Evolutionary conservation across 805 yeast genomes (phyloP), one percentile per base, ranked within the genome.

Genomic region (Naumovozyma castellii): DNA sequence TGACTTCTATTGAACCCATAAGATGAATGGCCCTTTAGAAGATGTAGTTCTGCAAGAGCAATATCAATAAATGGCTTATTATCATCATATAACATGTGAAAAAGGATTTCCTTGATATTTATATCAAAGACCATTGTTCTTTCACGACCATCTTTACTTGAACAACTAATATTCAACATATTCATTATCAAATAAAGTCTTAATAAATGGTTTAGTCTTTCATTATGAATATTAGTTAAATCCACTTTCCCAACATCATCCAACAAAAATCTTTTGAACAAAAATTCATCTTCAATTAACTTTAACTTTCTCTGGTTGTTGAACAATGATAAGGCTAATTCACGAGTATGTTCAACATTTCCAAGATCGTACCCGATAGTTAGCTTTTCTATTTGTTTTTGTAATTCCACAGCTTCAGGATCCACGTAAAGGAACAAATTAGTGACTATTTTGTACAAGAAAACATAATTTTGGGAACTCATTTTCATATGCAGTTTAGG

Each of bases 351-450:
- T 0, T 61, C 43, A 32, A 79, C 56, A 47, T 85, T 81, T 29
- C 75, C 75, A 54, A 82, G 72, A 54, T 85, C 88, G 22, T 83
- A 73, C 3, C 85, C 75, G 46, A 88, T 68, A 32, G 78, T 65
- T 52, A 86, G 63, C 47, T 81, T 80, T 40, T 78, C 79, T 22
- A 84, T 65, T 29, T 72, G 71, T 40, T 82, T 80, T 28, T 71
- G 69, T 33, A 80, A 56, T 28, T 66, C 64, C 44, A 75, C 74
- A 34, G 73, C 71, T 47, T 72, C 69, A 4, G 95, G 94, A 47
- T 85, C 95, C 4, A 75, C 67, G 54, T 84, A 85, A 25, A 84
- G 67, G 43, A 90, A 53, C 34, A 88, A 62, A 39, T 80, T 78
- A 49, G 75, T 68, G 1, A 73, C 66, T 30, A 87, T 75, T 13